Base-by-base conservation (phyloP, 2,329 filamentous ascomycete species). In the Scytalidium sp. region DNA sequence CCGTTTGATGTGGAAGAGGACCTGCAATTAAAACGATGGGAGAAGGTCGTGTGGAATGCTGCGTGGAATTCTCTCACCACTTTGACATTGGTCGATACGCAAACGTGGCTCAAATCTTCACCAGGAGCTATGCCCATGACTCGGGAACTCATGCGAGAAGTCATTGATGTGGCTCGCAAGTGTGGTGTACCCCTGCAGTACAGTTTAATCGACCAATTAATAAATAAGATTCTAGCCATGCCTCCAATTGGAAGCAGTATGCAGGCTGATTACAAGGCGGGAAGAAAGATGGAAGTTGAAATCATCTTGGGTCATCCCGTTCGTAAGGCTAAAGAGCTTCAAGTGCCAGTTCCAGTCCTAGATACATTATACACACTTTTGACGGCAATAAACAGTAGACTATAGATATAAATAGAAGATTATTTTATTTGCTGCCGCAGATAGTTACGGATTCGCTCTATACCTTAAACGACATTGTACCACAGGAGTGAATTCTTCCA, bases 261-360 rank as follows among this genome's bases (percentile, higher is more conserved):
- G 82, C 72, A 78, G 41, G 66, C 75, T 15, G 82, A 85, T 61
- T 81, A 74, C 64, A 75, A 80, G 56, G 70, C 72, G 17, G 78
- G 78, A 0, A 75, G 74, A 55, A 71, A 70, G 8, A 79, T 85
- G 79, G 83, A 86, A 60, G 67, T 85, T 46, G 82, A 85, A 46
- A 78, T 83, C 3, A 83, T 85, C 46, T 60, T 85, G 11, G 81
- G 82, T 0, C 83, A 83, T 59, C 79, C 81, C 2, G 74, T 83
- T 5, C 66, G 71, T 47, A 75, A 81, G 50, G 82, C 77, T 0
- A 70, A 71, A 50, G 75, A 76, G 57, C 69, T 79, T 29, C 80
- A 79, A 0, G 67, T 81, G 8, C 70, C 78, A 51, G 77, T 80
- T 67, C 76, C 79, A 2, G 70, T 77, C 50, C 56, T 84, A 61